These are phyloP conservation scores for Ampelocalamus luodianensis DNA, from an alignment of 176 grass and related monocot genomes.

Conservation along the genomic window DNA sequence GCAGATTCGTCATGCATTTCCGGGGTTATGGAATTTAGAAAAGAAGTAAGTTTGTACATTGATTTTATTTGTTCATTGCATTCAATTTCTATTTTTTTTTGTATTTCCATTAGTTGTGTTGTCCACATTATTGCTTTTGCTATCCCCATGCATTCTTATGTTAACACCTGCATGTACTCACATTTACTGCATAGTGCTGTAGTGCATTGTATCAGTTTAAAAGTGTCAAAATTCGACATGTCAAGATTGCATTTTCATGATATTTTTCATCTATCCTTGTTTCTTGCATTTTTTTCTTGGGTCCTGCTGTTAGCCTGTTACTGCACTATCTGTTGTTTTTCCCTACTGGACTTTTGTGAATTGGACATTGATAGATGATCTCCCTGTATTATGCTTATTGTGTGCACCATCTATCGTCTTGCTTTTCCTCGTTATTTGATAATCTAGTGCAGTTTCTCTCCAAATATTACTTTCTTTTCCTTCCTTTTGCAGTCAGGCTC, in stretches of 20 bases:
- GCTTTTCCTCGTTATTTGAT: background rate
- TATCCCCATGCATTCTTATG: constrained; percentile 12
- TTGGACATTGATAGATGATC: background rate
- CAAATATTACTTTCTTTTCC: constrained; percentile 8
- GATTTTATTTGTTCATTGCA: constrained; percentile 19
- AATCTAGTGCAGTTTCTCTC: background rate
- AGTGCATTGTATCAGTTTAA: constrained; percentile 1
- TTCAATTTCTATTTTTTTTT: background rate
- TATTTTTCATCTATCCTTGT: constrained; percentile 2
- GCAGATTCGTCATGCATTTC: constrained; percentile 90
- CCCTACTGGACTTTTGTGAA: background rate
- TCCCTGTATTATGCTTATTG: background rate
- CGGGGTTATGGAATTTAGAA: constrained; percentile 94
- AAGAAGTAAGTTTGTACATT: constrained; percentile 72
- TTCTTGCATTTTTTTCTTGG: constrained; percentile 6
- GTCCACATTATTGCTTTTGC: background rate
- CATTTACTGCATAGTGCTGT: constrained; percentile 13
- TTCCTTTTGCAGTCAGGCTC: background rate
- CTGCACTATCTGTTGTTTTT: background rate
- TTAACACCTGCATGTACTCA: constrained; percentile 18
- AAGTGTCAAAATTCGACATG: background rate
- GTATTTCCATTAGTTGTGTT: constrained; percentile 19
- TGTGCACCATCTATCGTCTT: background rate
- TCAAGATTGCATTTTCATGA: constrained; percentile 7
- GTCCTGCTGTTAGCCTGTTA: constrained; percentile 6